Percentiles rank a stretch among this genome's conserved stretches.
Evolutionary conservation across 805 yeast genomes (phyloP).

Genomic region (Cyberlindnera subsufficiens): DNA sequence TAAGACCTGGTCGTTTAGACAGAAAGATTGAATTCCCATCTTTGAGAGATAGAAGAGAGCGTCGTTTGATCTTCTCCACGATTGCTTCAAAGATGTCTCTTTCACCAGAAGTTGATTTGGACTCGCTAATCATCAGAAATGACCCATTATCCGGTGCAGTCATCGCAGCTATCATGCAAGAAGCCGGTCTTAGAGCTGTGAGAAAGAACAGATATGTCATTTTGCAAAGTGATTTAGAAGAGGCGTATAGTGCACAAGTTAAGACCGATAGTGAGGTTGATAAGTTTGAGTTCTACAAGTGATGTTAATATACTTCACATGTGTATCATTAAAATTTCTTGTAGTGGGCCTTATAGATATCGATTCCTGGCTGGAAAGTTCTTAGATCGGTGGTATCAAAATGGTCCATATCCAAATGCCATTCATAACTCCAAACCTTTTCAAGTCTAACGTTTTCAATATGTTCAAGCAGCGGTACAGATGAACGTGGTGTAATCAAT

Average conservation of each 20-base stretch:
- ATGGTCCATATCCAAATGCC: slow-evolving; percentile 73
- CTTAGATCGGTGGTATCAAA: slow-evolving; percentile 43
- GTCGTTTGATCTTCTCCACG: slow-evolving; percentile 93
- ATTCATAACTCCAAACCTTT: slow-evolving; percentile 31
- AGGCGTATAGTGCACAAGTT: slow-evolving; percentile 95
- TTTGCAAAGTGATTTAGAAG: slow-evolving; percentile 92
- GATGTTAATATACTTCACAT: slow-evolving; percentile 1
- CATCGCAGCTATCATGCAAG: slow-evolving; percentile 99
- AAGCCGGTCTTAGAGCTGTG: slow-evolving; percentile 97
- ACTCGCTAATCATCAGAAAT: slow-evolving; percentile 88
- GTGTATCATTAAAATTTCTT: background rate
- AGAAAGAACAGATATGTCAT: slow-evolving; percentile 97
- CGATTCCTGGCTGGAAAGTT: slow-evolving; percentile 59
- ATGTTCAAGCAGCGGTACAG: slow-evolving; percentile 15
- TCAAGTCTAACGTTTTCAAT: slow-evolving; percentile 8
- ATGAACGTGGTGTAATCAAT: slow-evolving; percentile 21
- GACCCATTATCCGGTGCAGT: slow-evolving; percentile 97
- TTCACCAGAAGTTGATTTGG: slow-evolving; percentile 96
- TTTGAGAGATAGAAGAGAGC: slow-evolving; percentile 93
- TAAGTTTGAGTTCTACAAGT: slow-evolving; percentile 96
- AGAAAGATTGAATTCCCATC: slow-evolving; percentile 97
- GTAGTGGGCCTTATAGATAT: slow-evolving; percentile 37
- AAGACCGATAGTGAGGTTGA: slow-evolving; percentile 94
- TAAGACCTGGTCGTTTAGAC: slow-evolving; percentile 98
- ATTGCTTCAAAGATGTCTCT: slow-evolving; percentile 96